These are phyloP conservation scores for Arthroderma sp. DNA, from an alignment of 2,329 filamentous ascomycete species.

Conservation along the genomic window DNA sequence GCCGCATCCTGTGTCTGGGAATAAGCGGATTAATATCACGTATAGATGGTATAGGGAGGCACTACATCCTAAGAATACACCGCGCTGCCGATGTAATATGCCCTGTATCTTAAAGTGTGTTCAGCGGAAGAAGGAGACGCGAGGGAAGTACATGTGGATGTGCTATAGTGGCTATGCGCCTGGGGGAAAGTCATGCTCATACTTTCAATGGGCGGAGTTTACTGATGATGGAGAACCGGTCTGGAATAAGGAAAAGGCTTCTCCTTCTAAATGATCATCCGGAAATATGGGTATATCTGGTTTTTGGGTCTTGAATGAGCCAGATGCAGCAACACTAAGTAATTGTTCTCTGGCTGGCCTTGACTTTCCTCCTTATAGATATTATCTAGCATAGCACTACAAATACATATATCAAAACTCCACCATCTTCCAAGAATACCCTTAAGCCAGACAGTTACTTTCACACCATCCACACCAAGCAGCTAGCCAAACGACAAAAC, in stretches of 20 bases:
- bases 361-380: too few relatives aligned
- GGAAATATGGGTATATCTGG: too few relatives aligned
- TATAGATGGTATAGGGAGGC: constrained; percentile 73
- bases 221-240: constrained; percentile 72
- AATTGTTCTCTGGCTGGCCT: too few relatives aligned
- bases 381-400: too few relatives aligned
- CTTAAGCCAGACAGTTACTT: too few relatives aligned
- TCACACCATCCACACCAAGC: too few relatives aligned
- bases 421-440: too few relatives aligned
- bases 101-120: constrained; percentile 61
- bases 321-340: too few relatives aligned
- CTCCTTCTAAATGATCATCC: too few relatives aligned
- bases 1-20: constrained; percentile 70
- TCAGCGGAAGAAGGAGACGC: constrained; percentile 61
- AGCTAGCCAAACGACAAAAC: too few relatives aligned
- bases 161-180: constrained; percentile 53
- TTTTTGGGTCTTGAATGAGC: too few relatives aligned
- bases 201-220: constrained; percentile 78
- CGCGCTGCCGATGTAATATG: constrained; percentile 61
- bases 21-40: constrained; percentile 79
- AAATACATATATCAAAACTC: too few relatives aligned
- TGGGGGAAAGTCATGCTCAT: constrained; percentile 48
- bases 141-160: constrained; percentile 86
- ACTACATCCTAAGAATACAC: constrained; percentile 65
- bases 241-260: constrained; percentile 33